Evolutionary conservation across 441 rosid genomes (phyloP).

Genomic region (Iberis amara): DNA sequence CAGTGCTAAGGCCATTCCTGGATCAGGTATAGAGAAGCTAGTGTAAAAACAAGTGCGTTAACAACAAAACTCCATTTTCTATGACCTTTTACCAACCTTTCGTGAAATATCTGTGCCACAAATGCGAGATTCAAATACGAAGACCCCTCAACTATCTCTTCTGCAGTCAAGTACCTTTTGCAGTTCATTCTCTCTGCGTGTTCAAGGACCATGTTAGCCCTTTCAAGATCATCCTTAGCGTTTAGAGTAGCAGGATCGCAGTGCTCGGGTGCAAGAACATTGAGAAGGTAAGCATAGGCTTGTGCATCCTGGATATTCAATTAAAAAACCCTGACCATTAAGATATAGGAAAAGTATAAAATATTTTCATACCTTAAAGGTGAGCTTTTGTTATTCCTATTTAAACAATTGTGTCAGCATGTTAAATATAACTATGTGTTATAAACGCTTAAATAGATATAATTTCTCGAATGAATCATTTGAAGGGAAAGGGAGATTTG

Average conservation of each 20-base stretch:
- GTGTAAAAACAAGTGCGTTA: neutral
- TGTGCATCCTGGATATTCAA: slow-evolving; percentile 49
- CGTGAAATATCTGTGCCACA: slow-evolving; percentile 67
- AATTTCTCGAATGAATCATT: neutral
- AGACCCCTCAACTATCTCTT: slow-evolving; percentile 65
- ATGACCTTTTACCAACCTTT: slow-evolving; percentile 37
- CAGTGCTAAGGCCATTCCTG: slow-evolving; percentile 68
- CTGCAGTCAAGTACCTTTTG: slow-evolving; percentile 59
- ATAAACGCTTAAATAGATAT: neutral
- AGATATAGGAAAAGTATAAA: slow-evolving; percentile 5
- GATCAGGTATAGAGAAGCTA: slow-evolving; percentile 25
- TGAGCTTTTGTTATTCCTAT: neutral
- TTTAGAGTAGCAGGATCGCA: slow-evolving; percentile 55
- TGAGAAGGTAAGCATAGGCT: slow-evolving; percentile 65
- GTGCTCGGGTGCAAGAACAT: slow-evolving; percentile 71
- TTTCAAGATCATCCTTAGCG: slow-evolving; percentile 47
- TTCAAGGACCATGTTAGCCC: slow-evolving; percentile 64
- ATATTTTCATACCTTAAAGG: neutral
- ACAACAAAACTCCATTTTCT: neutral
- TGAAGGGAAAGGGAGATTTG: neutral
- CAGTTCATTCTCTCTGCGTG: slow-evolving; percentile 73
- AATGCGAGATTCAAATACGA: slow-evolving; percentile 64
- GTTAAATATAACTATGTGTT: neutral
- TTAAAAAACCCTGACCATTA: slow-evolving; percentile 2
- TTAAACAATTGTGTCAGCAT: slow-evolving; percentile 2